Conservation (phyloP, 257 asterid species). For the Fraxinus cuspidata region DNA sequence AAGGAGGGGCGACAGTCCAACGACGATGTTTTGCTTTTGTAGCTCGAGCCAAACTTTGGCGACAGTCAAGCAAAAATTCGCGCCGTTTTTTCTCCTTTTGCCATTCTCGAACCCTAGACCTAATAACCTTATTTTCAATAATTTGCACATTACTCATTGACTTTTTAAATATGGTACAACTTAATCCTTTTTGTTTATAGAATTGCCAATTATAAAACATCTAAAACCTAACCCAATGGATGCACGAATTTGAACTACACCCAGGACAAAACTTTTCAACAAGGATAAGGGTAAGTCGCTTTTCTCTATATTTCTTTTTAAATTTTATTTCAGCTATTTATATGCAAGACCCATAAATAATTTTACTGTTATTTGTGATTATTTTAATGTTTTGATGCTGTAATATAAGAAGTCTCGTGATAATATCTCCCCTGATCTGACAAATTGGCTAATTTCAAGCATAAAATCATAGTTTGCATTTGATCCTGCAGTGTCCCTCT, state of each 20-base stretch:
- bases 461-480: neutral
- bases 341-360: neutral
- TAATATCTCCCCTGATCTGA: neutral
- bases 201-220: too few relatives aligned
- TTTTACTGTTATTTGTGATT: neutral
- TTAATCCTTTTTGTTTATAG: too few relatives aligned
- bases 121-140: too few relatives aligned
- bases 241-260: conserved; percentile 68
- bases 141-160: too few relatives aligned
- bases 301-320: neutral
- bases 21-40: too few relatives aligned
- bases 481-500: conserved; percentile 33
- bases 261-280: conserved; percentile 64
- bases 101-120: too few relatives aligned
- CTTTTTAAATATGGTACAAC: too few relatives aligned
- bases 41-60: too few relatives aligned
- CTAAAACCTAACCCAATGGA: conserved; percentile 68
- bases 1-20: too few relatives aligned
- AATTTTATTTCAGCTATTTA: too few relatives aligned
- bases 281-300: conserved; percentile 56
- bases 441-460: neutral
- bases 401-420: neutral
- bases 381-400: neutral
- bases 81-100: too few relatives aligned
- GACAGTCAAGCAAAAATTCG: too few relatives aligned